A percentile compares a stretch with the other conserved stretches of the same genome.
These are phyloP conservation scores for Lavandula angustifolia DNA, from an alignment of 257 asterid genomes.

Conservation along the genomic window DNA sequence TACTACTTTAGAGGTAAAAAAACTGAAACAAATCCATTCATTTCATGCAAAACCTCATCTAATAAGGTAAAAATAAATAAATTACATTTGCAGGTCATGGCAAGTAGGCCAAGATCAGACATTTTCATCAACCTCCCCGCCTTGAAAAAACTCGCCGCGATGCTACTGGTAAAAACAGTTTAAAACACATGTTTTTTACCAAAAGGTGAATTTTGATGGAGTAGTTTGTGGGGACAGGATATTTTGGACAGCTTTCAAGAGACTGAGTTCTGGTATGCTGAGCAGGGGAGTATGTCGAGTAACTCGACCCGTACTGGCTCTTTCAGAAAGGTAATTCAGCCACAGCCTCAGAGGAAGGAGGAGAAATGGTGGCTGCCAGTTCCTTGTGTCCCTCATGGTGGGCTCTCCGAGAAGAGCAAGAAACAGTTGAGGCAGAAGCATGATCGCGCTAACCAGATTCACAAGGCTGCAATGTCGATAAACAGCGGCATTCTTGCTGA, in stretches of 20 bases:
- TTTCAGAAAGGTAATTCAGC: constrained; percentile 58
- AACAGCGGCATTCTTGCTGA: constrained; percentile 75
- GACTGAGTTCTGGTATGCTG: constrained; percentile 88
- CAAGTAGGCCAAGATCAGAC: constrained; percentile 80
- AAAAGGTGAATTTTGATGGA: constrained; percentile 7
- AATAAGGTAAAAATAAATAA: not conserved
- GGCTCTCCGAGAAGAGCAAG: constrained; percentile 63
- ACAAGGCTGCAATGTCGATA: constrained; percentile 90
- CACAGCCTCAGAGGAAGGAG: constrained; percentile 63
- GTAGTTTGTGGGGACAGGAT: constrained; percentile 49
- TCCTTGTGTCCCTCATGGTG: constrained; percentile 65
- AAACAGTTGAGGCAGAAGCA: constrained; percentile 64
- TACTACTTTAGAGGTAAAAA: constrained; percentile 60
- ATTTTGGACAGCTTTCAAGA: constrained; percentile 72
- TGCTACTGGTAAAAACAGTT: constrained; percentile 64
- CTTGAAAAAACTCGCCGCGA: constrained; percentile 67
- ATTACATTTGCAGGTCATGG: constrained; percentile 57
- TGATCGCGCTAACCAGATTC: constrained; percentile 78
- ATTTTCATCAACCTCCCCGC: constrained; percentile 79
- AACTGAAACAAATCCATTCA: not conserved
- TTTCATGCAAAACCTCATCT: not conserved
- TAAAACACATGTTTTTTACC: not conserved
- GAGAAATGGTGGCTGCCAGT: constrained; percentile 95
- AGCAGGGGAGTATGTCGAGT: constrained; percentile 69
- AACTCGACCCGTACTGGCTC: constrained; percentile 70